These are phyloP conservation scores for Trametes cingulata DNA, from an alignment of 768 basidiomycete genomes.

Conservation along the genomic window DNA sequence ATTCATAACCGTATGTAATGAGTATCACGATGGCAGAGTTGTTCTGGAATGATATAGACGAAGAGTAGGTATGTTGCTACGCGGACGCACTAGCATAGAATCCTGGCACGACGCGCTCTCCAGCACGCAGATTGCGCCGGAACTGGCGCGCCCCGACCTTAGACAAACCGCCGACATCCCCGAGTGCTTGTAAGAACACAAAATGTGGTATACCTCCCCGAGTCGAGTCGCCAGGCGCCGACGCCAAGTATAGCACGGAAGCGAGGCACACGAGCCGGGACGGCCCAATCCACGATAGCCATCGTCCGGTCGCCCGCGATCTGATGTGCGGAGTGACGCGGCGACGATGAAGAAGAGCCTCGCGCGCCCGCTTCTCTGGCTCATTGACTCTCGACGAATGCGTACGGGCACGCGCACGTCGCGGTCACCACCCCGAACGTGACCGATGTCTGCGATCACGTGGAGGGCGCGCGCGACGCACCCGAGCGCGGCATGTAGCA, in stretches of 20 bases:
- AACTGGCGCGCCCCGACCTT: too few species aligned
- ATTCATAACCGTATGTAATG: background rate
- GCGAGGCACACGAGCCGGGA: background rate
- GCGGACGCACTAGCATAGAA: too few species aligned
- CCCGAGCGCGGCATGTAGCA: constrained; percentile 1
- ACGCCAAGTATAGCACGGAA: constrained; percentile 6
- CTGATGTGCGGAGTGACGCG: background rate
- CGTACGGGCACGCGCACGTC: constrained; percentile 15
- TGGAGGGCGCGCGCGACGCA: constrained; percentile 22
- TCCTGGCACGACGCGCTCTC: too few species aligned
- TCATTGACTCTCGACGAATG: background rate
- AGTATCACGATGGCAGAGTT: background rate
- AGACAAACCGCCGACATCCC: too few species aligned
- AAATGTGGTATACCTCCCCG: background rate
- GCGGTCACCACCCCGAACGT: constrained; percentile 23
- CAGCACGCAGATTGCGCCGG: too few species aligned
- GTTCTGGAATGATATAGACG: background rate
- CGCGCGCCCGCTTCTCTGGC: background rate
- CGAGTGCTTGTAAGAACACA: too few species aligned
- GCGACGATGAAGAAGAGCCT: constrained; percentile 2
- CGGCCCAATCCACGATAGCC: background rate
- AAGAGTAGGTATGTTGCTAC: too few species aligned
- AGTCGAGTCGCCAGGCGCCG: background rate
- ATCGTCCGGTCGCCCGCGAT: background rate
- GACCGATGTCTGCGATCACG: constrained; percentile 27